phyloP scores from a whole-genome alignment of 805 yeast genomes.

The Ogataea thermomethanolica region DNA sequence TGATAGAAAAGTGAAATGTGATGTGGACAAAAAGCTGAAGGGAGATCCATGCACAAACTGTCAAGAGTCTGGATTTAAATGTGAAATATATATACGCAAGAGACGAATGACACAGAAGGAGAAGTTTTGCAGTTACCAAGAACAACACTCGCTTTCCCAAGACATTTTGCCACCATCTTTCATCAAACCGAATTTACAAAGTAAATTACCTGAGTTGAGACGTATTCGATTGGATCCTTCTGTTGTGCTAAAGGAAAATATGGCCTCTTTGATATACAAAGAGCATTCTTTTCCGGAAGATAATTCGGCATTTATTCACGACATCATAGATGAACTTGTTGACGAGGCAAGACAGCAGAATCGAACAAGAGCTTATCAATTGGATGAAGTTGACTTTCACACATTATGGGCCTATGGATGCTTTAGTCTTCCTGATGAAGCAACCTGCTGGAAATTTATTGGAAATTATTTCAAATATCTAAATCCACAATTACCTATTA shows the following conservation, averaged over 20 bases:
- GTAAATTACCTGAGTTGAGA: slow-evolving; percentile 7
- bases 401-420: slow-evolving; percentile 65
- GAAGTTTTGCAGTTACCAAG: not conserved
- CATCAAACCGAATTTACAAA: slow-evolving; percentile 10
- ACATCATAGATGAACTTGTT: slow-evolving; percentile 18
- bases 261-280: slow-evolving; percentile 13
- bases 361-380: slow-evolving; percentile 21
- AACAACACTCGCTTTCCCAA: not conserved
- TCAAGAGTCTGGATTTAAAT: slow-evolving; percentile 63
- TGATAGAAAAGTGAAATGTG: slow-evolving; percentile 72
- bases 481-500: slow-evolving; percentile 65
- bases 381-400: slow-evolving; percentile 50
- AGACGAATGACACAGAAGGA: slow-evolving; percentile 22
- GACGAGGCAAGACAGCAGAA: slow-evolving; percentile 15
- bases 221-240: slow-evolving; percentile 12
- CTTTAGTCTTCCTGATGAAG: slow-evolving; percentile 62
- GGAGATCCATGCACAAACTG: slow-evolving; percentile 65
- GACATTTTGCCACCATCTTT: slow-evolving; percentile 8
- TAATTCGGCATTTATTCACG: slow-evolving; percentile 28
- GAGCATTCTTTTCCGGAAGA: slow-evolving; percentile 13
- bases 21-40: slow-evolving; percentile 41
- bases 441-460: slow-evolving; percentile 58
- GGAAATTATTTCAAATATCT: slow-evolving; percentile 59
- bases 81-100: slow-evolving; percentile 51
- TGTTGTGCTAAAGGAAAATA: slow-evolving; percentile 10